Base-by-base conservation (phyloP, 768 basidiomycete species). In the Tephrocybe sp. region DNA sequence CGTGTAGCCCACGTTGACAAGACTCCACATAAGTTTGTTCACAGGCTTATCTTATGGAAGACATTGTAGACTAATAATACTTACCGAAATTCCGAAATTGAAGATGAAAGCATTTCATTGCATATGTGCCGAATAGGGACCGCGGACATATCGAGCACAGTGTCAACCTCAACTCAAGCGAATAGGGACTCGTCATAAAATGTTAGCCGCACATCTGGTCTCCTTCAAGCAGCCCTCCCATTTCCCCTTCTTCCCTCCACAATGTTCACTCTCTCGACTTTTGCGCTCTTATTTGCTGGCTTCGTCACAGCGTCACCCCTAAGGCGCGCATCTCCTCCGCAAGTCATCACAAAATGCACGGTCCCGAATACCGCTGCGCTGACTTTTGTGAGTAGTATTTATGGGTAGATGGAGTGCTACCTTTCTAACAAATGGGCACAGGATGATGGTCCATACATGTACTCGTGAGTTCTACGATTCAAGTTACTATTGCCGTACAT, bases 311-410 rank as follows among this genome's bases (percentile, higher is more conserved):
- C 62, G n/a, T 33, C 56, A n/a, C 57, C 62, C 17, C 45, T 50
- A 35, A 59, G 53, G 45, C 57, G 62, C 20, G 61, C 55, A 36
- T 55, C 54, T 32, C 1, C 7, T 11, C 34, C 67, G 1, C 65
- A 70, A 38, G 65, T 75, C 47, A 54, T 72, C 48, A 68, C 65
- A 0, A 52, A 60, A 9, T 74, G 72, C 55, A 68, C 62, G 4
- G 62, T 65, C 2, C 66, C 68, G 12, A 67, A 71, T 6, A 73
- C 73, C 6, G 73, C 58, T 44, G 74, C 74, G 4, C 52, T 76
- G 33, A 74, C 72, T 22, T 74, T 75, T 46, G 71, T 72, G 48
- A 43, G 72, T 63, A 5, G 30, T 33, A 38, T 46, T 47, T 31
- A 40, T 10, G 3, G 30, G 7, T 19, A 30, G 9, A 22, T 26